Evolutionary conservation across 129 eudicot genomes (phyloP).

Genomic region (sunflower (Helianthus annuus)): HanXRQr2.0-SUNRISE NC_035446.2:148536947-148537446

Average conservation of each 20-base stretch:
- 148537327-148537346: conserved; percentile 40
- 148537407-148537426: conserved; percentile 65
- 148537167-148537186: conserved; percentile 36
- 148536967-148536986: conserved; percentile 86
- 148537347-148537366: conserved; percentile 73
- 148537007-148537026: conserved; percentile 92
- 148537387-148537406: conserved; percentile 51
- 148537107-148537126: conserved; percentile 13
- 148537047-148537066: conserved; percentile 89
- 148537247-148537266: not conserved
- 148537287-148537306: conserved; percentile 21
- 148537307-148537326: conserved; percentile 34
- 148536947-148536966: conserved; percentile 44
- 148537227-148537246: conserved; percentile 38
- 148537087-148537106: conserved; percentile 23
- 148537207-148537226: conserved; percentile 59
- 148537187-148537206: conserved; percentile 63
- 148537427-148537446: conserved; percentile 44
- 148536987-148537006: conserved; percentile 86
- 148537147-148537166: conserved; percentile 66
- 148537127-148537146: conserved; percentile 15
- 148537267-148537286: conserved; percentile 20
- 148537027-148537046: conserved; percentile 82
- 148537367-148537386: conserved; percentile 59
- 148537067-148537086: conserved; percentile 46